A percentile compares a stretch with the other conserved stretches of the same genome.
Conservation (phyloP, 2,329 filamentous ascomycete genomes). For the Sphaerulina musiva region DNA sequence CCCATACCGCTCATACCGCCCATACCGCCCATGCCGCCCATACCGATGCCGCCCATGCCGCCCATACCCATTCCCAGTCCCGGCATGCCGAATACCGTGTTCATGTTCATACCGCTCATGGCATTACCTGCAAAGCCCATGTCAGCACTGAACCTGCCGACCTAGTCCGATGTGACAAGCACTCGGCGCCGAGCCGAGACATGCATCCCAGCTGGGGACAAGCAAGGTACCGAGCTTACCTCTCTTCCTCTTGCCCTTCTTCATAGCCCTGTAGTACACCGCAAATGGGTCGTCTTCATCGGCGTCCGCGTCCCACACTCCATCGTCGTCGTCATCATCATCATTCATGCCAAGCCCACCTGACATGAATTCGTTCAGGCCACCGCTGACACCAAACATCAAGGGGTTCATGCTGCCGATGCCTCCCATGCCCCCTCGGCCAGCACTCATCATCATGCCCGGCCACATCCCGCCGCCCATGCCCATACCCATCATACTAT, state of each 20-base stretch:
- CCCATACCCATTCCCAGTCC: conserved; percentile 32
- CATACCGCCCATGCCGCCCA: not conserved
- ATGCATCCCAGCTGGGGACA: not conserved
- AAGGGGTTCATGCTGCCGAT: not conserved
- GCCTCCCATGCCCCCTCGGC: conserved; percentile 1
- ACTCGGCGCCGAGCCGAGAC: not conserved
- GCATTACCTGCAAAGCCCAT: not conserved
- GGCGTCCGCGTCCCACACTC: conserved; percentile 11
- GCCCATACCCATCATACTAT: not conserved
- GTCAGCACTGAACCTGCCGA: not conserved
- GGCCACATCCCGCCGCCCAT: not conserved
- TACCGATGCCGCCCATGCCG: conserved; percentile 39
- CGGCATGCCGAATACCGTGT: not conserved
- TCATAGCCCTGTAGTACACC: not conserved
- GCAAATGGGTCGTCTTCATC: conserved; percentile 5
- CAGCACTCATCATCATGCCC: not conserved
- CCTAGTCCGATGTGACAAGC: not conserved
- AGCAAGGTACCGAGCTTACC: not conserved
- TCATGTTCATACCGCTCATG: not conserved
- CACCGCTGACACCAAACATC: not conserved
- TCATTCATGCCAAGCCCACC: not conserved
- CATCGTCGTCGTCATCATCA: conserved; percentile 11
- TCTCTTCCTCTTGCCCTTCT: conserved; percentile 1
- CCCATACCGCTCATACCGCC: not conserved
- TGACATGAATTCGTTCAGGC: conserved; percentile 1